Percentiles rank a stretch among this genome's conserved stretches.
Evolutionary conservation across 352 stramenopile genomes (phyloP).

Genomic region (Pythium rhizo-oryzae): DNA sequence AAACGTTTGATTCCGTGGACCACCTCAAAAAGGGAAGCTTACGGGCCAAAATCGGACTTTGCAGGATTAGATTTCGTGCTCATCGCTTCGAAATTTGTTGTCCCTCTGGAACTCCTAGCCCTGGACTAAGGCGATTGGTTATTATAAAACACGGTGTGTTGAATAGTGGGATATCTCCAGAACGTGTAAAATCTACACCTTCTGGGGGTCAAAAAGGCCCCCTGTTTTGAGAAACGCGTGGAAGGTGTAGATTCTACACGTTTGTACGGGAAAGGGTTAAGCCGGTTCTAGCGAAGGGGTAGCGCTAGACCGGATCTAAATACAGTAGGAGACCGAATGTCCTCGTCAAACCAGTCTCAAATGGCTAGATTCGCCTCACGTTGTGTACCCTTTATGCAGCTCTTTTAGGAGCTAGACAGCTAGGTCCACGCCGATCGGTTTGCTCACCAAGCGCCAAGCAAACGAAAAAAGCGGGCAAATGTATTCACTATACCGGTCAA

Average conservation of each 20-base stretch:
- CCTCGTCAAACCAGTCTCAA: too few species aligned
- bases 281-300: too few species aligned
- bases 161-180: conserved; percentile 1
- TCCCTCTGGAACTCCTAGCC: neutral
- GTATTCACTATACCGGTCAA: too few species aligned
- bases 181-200: conserved; percentile 17
- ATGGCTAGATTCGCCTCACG: too few species aligned
- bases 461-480: too few species aligned
- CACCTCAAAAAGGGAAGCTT: neutral
- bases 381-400: too few species aligned
- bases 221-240: conserved; percentile 10
- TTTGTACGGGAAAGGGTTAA: conserved; percentile 12
- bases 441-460: too few species aligned
- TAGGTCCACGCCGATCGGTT: too few species aligned
- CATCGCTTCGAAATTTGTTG: neutral
- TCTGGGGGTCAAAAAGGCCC: conserved; percentile 8
- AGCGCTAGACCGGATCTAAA: too few species aligned
- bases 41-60: conserved; percentile 7
- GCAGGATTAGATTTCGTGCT: conserved; percentile 10
- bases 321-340: too few species aligned
- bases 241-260: conserved; percentile 12
- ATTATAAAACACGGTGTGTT: conserved; percentile 17
- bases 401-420: too few species aligned
- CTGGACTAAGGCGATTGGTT: neutral
- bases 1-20: neutral